Evolutionary conservation across 2,329 filamentous ascomycete genomes (phyloP), one percentile per base, ranked within the genome.

Genomic region (Xylariales sp.): DNA sequence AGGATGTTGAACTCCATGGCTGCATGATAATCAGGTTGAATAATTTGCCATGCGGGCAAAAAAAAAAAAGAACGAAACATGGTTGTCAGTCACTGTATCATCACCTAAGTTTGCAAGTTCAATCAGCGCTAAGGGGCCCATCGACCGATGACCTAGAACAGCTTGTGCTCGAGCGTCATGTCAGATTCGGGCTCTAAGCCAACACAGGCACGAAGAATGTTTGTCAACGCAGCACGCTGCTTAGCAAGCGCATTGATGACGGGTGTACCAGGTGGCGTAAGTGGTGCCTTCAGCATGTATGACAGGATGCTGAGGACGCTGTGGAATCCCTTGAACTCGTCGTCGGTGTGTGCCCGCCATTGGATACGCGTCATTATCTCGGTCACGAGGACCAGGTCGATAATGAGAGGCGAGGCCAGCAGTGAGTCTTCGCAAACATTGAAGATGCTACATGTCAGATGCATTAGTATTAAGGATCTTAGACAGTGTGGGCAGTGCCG

Each of bases 371-470:
- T 98, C 94, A 99, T 97, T 86, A 99, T 93, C 87, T 99, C 96
- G 43, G 96, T 88, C 74, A 98, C 86, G 69, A 99, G 81, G 57
- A 97, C 94, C 68, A 99, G 86, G 80, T 99, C 96, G 77, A 99
- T 97, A 86, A 99, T 99, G 78, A 99, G 85, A 41, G 96, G 96
- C 57, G 95, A 97, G 10, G 96, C 96, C 73, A 99, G 87, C 60
- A 99, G 90, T 52, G 96, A 98, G 83, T 99, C 96, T 84, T 99
- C 96, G 85, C 96, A 99, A 75, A 98, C 94, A 81, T 99, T 99
- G 90, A 97, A 97, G 80, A 99, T 87, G 76, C 91, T 95, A 50
- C 1, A n/a, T 61, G 10, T 2, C 12, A 32, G 32, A 36, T 2
- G 49, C 3, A 18, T 68, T 10, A 70, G 43, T 45, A 62, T 7